Evolutionary conservation across 2,329 filamentous ascomycete species (phyloP), one percentile per base, ranked within the genome.

Genomic region (Aspergillus costaricaensis): DNA sequence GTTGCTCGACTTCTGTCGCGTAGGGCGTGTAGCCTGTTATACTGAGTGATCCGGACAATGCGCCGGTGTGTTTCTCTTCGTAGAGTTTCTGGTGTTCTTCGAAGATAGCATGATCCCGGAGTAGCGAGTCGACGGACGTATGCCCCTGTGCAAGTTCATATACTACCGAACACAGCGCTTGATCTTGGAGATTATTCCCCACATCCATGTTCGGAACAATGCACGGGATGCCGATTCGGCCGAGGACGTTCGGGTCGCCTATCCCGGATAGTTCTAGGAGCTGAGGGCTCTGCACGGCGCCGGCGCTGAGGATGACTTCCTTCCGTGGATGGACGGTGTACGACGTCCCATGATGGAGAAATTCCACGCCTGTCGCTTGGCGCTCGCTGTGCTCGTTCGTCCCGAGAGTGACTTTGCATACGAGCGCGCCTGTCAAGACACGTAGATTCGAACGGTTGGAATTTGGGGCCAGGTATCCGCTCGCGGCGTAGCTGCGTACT

Each of bases 261-360:
- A 89, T 79, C 0, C 87, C 87, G 0, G 85, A 88, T 2, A 88
- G 75, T 65, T 89, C 86, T 12, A 85, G 81, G 10, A 86, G 74
- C 72, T 83, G 84, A 3, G 82, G 87, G 10, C 82, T 85, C 67
- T 83, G 81, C 44, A 84, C 74, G 25, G 79, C 82, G 0, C 87
- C 87, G 1, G 84, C 85, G 2, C 83, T 83, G 3, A 90, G 71
- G 43, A 90, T 80, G 4, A 89, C 81, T 67, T 89, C 87, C 55
- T 73, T 71, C 4, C 30, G 30, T 68, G 72, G 63, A 68, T 76
- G 4, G 62, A 79, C 72, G 0, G 12, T 68, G 65, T 56, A 76
- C 68, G 3, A 72, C 68, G 10, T 69, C 61, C 5, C 67, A 67
- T 69, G 38, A 43, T 59, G 56, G 50, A 50, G 53, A 17, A 65